Base-by-base conservation (phyloP, 306 rosid genomes). In the Rosa chinensis region DNA sequence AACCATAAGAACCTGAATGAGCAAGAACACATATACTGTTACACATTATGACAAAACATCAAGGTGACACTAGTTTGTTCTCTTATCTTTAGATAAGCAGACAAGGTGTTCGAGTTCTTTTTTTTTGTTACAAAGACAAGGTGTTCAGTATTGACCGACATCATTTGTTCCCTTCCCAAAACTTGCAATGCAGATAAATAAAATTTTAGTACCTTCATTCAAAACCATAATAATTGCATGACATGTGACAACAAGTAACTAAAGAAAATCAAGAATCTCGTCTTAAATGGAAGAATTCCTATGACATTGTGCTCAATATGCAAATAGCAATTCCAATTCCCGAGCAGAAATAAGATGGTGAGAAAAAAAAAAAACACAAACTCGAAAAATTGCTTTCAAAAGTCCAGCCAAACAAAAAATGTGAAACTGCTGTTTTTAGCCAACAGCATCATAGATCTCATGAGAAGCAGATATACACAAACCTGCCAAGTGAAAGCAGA, bases 401-500 rank as follows among this genome's bases (percentile, higher is more conserved):
- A 39, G 13, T 8, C 25, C 71, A 18, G 71, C 23, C 25, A 39
- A 7, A 66, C 25, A 66, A 39, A 13, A 13, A 66, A 37, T 66
- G 70, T 17, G 11, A 16, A 66, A 14, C 45, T 66, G 10, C 21
- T 66, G 2, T 62, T n/a, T 23, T 59, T 2, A 4, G 66, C 37
- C 6, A 59, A 23, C 28, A 59, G 3, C 66, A 63, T 28, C 20
- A 28, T 23, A 18, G 48, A 52, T 72, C 47, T 18, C 76, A 73
- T 55, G 50, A 64, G 56, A 44, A 73, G 66, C 64, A 78, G 13
- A 62, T 42, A 74, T 21, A 73, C 80, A 82, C 84, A 80, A 87
- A 94, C 98, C 98, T 94, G 86, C 99, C 97, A 44, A 94, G 87
- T 40, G 99, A 85, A 80, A 92, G 97, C 86, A 94, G 78, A 88